Evolutionary conservation across 1,284 basidiomycete genomes (phyloP), one percentile per base, ranked within the genome.

Genomic region (Cutaneotrichosporon spelunceum): DNA sequence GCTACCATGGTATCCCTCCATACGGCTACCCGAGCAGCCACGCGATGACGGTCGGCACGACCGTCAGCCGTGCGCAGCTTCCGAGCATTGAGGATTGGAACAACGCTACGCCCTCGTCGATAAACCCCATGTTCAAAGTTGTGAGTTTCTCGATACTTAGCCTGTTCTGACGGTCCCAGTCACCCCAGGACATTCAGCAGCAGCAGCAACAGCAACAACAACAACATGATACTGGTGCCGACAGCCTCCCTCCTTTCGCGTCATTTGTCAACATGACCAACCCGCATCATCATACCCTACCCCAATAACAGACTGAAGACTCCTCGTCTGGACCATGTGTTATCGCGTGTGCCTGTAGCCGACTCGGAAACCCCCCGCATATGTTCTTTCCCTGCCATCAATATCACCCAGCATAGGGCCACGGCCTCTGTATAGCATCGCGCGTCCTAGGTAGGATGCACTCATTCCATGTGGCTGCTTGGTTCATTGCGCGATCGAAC

Each of bases 71-170:
- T 2, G 83, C 83, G 55, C 60, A 70, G 44, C 64, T 76, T 56
- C 79, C 83, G 69, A 74, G 82, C 76, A 79, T 78, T 79, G 84
- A 67, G 84, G 70, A 69, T 61, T 74, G 71, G 68, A 68, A 71
- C 34, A 68, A 71, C 34, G 69, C 64, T 19, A 83, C 68, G 66
- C 67, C 70, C 23, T 66, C 64, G 2, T 62, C 70, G 24, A 90
- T 91, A 72, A 92, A 93, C 78, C 90, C 90, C 42, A 92, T 92
- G 79, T 93, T 93, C 83, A 87, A 89, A 84, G 90, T 93, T 78
- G 90, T 91, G 79, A 84, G 90, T 82, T 21, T n/a, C 39, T 27
- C 24, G 47, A 21, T 9, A 30, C 7, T 33, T 33, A n/a, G 44
- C 26, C 19, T 53, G 16, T 33, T 27, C 45, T 55, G n/a, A 45